phyloP scores from a whole-genome alignment of 805 yeast genomes.

The Maudiozyma bulderi region DNA sequence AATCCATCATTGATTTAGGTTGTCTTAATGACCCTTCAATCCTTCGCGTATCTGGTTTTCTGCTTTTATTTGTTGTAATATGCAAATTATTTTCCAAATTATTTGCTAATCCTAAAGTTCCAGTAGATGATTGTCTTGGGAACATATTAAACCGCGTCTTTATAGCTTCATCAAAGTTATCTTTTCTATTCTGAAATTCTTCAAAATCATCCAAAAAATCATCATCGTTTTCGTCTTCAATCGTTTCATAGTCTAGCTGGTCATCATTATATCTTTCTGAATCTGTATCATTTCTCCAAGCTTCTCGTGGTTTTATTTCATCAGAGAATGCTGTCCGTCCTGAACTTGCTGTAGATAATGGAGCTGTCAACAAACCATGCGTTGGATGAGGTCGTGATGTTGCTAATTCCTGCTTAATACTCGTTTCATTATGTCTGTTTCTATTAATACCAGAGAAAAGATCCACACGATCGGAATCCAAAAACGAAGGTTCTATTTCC shows the following conservation, averaged over 20 bases:
- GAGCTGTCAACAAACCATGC: conserved; percentile 10
- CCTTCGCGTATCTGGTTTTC: background rate
- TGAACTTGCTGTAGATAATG: conserved; percentile 23
- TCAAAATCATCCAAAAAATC: conserved; percentile 23
- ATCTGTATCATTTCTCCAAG: background rate
- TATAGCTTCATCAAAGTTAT: conserved; percentile 21
- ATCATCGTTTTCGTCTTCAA: conserved; percentile 11
- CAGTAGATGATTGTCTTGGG: background rate
- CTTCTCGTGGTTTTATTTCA: conserved; percentile 1
- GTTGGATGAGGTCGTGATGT: background rate
- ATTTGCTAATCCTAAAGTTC: no score
- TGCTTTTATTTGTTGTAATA: background rate
- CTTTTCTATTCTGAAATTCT: conserved; percentile 21
- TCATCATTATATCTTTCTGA: background rate
- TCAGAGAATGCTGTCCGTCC: conserved; percentile 25
- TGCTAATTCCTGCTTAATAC: background rate
- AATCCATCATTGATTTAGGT: conserved; percentile 27
- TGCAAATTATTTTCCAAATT: no score
- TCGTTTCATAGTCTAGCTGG: conserved; percentile 2
- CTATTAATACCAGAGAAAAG: background rate
- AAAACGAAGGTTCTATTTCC: conserved; percentile 23
- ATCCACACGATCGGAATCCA: conserved; percentile 1
- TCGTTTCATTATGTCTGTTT: background rate
- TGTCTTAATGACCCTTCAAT: conserved; percentile 12
- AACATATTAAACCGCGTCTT: conserved; percentile 9